phyloP scores from a whole-genome alignment of 352 stramenopile genomes.

The Aphanomyces astaci region DNA sequence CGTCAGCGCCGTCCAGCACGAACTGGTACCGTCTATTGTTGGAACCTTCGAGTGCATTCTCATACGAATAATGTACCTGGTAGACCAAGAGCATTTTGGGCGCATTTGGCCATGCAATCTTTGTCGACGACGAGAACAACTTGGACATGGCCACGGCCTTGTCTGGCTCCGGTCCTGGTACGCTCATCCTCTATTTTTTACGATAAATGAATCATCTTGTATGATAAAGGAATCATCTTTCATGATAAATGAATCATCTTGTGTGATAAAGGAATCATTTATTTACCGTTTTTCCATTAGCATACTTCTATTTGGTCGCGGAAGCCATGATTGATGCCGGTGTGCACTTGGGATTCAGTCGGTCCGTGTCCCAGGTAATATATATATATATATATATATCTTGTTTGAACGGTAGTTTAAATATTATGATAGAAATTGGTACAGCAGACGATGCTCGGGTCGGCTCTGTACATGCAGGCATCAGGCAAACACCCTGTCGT shows the following conservation, averaged over 20 bases:
- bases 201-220: no score
- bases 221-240: no score
- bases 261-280: no score
- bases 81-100: slow-evolving; percentile 83
- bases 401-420: no score
- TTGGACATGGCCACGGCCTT: slow-evolving; percentile 93
- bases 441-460: slow-evolving; percentile 91
- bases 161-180: slow-evolving; percentile 86
- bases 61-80: no score
- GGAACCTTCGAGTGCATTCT: neutral
- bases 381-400: no score
- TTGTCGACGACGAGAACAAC: slow-evolving; percentile 91
- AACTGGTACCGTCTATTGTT: slow-evolving; percentile 30
- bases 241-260: no score
- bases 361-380: slow-evolving; percentile 84
- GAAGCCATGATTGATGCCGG: slow-evolving; percentile 94
- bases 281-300: no score
- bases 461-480: slow-evolving; percentile 89
- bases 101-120: slow-evolving; percentile 89
- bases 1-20: slow-evolving; percentile 67
- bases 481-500: slow-evolving; percentile 86
- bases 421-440: slow-evolving; percentile 91
- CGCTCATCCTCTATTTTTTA: no score
- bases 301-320: slow-evolving; percentile 94
- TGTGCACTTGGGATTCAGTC: slow-evolving; percentile 93